Base-by-base conservation (phyloP, 352 stramenopile genomes). In the Globisporangium emineosum region DNA sequence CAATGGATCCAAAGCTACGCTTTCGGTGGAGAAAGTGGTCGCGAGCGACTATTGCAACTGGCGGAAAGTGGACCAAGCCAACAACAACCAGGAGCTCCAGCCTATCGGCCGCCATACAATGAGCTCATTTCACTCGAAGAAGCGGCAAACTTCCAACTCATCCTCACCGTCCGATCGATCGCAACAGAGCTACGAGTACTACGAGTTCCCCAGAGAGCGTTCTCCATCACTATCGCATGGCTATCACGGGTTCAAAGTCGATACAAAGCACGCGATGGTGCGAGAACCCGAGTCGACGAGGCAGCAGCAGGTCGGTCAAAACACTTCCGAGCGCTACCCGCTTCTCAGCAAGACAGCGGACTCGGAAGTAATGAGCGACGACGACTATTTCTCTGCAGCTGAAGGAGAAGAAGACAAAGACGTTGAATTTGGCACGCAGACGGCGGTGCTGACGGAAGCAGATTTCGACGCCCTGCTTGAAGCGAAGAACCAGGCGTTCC, bases 31-130 rank as follows among this genome's bases (percentile, higher is more conserved):
- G 60, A 68, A 64, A 42, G 54, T 74, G 35, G 65, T 74, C 7
- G 65, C 68, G 25, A 74, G 68, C 19, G 65, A 74, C 65, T 74
- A 72, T 32, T 74, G 65, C 52, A 65, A 55, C 37, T 71, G 68
- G 68, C 55, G 61, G 10, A 27, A 55, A 13, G 43, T 49, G 12
- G 52, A 23, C 17, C 62, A 21, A 17, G 25, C 30, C 1, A 42
- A 40, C 21, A 33, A 60, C 8, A n/a, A 23, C n/a, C 29, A 60
- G 33, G 45, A 21, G 19, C 3, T 45, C 2, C 19, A 50, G 37
- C 25, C 50, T 19, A 25, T 60, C 7, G 60, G 35, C 33, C n/a
- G 37, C n/a, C 35, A 54, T 37, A 25, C 37, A 17, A 29, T 23
- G 35, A 54, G 50, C n/a, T 32, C n/a, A 10, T 19, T 54, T 21